phyloP scores from a whole-genome alignment of 2,329 filamentous ascomycete species.

The Monilinia fructicola region DNA sequence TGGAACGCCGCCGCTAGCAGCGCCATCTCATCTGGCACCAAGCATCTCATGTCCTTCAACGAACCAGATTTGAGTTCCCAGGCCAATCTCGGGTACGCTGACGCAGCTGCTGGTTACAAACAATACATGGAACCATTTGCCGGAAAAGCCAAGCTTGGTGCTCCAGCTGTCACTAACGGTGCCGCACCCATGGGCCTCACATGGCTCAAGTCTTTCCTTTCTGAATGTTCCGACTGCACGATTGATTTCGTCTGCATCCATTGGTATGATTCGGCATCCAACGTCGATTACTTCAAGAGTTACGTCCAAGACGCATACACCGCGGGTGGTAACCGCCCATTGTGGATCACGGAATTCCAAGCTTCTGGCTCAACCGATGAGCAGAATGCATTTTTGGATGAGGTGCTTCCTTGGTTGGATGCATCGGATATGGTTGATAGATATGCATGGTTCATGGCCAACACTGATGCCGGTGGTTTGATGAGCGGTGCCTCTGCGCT shows the following conservation, averaged over 20 bases:
- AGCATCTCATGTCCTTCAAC: constrained; percentile 66
- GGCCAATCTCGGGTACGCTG: constrained; percentile 47
- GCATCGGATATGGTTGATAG: constrained; percentile 31
- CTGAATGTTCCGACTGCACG: constrained; percentile 44
- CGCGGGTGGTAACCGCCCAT: constrained; percentile 35
- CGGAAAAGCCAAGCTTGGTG: constrained; percentile 47
- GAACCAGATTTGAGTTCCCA: constrained; percentile 65
- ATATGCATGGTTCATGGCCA: constrained; percentile 24
- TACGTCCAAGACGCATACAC: constrained; percentile 44
- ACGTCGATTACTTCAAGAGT: constrained; percentile 45
- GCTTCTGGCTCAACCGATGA: constrained; percentile 37
- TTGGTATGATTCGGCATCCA: constrained; percentile 46
- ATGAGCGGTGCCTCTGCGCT: neutral
- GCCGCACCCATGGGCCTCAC: constrained; percentile 44
- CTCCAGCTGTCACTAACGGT: constrained; percentile 51
- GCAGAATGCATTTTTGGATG: constrained; percentile 43
- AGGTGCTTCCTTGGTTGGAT: constrained; percentile 47
- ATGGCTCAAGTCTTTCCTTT: constrained; percentile 48
- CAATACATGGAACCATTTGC: constrained; percentile 48
- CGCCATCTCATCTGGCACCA: constrained; percentile 55
- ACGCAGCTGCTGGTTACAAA: constrained; percentile 45
- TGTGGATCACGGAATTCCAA: constrained; percentile 49
- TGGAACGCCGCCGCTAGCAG: constrained; percentile 54
- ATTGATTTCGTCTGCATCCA: constrained; percentile 50
- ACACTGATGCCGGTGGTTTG: neutral